A percentile compares a stretch with the other conserved stretches of the same genome.
phyloP scores from a whole-genome alignment of 176 grass and related monocot genomes.

The Oryza nivara region DNA sequence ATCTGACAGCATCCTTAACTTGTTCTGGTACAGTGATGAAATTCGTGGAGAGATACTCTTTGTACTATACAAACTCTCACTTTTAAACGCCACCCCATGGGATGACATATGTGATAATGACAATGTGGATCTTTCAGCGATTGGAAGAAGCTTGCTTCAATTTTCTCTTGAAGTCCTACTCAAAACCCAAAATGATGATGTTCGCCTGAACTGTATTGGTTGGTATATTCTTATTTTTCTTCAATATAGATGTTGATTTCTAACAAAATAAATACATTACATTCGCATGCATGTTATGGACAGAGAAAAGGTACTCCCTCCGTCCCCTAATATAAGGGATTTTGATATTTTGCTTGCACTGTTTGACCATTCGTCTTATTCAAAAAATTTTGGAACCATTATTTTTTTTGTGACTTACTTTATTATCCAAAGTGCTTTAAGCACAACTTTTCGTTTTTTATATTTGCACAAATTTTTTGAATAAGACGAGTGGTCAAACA shows the following conservation, averaged over 20 bases:
- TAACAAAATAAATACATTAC: background rate
- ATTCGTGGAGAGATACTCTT: conserved; percentile 88
- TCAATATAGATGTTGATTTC: background rate
- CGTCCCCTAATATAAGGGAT: too few species aligned
- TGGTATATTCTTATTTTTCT: conserved; percentile 37
- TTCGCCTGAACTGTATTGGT: conserved; percentile 94
- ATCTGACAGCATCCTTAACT: conserved; percentile 34
- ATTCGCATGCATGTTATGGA: background rate
- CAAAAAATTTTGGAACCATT: too few species aligned
- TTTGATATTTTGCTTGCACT: too few species aligned
- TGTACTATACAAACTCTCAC: conserved; percentile 78
- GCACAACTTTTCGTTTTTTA: too few species aligned
- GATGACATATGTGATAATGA: conserved; percentile 51
- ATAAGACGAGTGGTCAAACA: too few species aligned
- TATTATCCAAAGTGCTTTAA: too few species aligned
- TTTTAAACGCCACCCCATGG: conserved; percentile 73
- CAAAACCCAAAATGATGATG: conserved; percentile 87
- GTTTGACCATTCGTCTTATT: too few species aligned
- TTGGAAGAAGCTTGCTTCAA: conserved; percentile 55
- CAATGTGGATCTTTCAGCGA: conserved; percentile 44
- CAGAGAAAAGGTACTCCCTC: background rate
- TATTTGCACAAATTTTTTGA: too few species aligned
- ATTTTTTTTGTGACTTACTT: too few species aligned
- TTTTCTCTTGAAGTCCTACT: conserved; percentile 81
- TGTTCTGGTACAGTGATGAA: conserved; percentile 73